A percentile compares a stretch with the other conserved stretches of the same genome.
These are phyloP conservation scores for Physcia stellaris DNA, from an alignment of 495 filamentous ascomycete genomes.

Conservation along the genomic window DNA sequence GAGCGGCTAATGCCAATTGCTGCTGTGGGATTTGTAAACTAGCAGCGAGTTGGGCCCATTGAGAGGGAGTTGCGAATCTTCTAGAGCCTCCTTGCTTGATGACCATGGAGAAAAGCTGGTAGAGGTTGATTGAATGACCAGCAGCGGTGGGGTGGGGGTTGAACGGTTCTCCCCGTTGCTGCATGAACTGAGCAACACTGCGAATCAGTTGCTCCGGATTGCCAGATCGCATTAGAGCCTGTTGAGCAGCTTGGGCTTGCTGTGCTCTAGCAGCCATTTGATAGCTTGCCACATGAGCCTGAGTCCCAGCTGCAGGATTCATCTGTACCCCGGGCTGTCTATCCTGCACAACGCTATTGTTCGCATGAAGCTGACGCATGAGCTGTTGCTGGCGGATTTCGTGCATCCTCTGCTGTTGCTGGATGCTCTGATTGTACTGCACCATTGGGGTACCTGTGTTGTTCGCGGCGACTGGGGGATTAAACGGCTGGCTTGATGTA, in stretches of 20 bases:
- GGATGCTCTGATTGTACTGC: conserved; percentile 30
- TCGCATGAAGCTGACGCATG: conserved; percentile 53
- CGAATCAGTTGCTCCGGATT: conserved; percentile 65
- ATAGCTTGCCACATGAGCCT: conserved; percentile 31
- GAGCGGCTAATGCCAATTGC: conserved; percentile 49
- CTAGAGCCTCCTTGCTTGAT: conserved; percentile 68
- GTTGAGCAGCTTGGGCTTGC: conserved; percentile 46
- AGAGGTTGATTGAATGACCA: conserved; percentile 54
- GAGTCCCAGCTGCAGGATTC: conserved; percentile 26
- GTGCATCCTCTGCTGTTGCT: conserved; percentile 24
- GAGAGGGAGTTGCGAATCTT: conserved; percentile 48
- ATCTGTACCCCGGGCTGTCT: conserved; percentile 27
- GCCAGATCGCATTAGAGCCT: conserved; percentile 38
- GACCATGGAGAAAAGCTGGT: conserved; percentile 62
- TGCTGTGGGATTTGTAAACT: conserved; percentile 50
- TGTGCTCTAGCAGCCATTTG: conserved; percentile 18
- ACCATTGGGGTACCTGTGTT: conserved; percentile 6
- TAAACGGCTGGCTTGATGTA: conserved; percentile 21
- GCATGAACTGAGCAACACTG: conserved; percentile 59
- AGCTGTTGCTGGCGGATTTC: conserved; percentile 29
- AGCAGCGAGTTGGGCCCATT: conserved; percentile 60
- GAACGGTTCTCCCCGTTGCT: conserved; percentile 49
- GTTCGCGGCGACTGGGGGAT: conserved; percentile 29
- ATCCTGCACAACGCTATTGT: conserved; percentile 22
- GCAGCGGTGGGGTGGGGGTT: conserved; percentile 56